Base-by-base conservation (phyloP, 2,329 filamentous ascomycete genomes). In the Pseudofabraea citricarpa region DNA sequence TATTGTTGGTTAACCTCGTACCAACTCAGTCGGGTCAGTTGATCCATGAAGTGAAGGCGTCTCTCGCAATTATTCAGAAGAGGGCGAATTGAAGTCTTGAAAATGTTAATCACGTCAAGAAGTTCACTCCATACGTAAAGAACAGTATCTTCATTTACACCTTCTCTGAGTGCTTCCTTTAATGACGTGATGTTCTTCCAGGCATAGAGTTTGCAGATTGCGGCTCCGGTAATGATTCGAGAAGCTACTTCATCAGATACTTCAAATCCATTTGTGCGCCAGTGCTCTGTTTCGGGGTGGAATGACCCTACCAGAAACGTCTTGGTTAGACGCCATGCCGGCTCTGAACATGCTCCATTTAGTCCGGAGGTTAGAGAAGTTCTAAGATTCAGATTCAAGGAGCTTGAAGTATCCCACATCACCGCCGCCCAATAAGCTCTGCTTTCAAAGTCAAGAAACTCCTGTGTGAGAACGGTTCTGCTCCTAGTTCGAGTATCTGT, bases 371-470 rank as follows among this genome's bases (percentile, higher is more conserved):
- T 67, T 3, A 69, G 57, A 1, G 66, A 46, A 0, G 67, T 60
- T 6, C 64, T 57, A 6, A 61, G 64, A 21, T 68, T 68, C n/a
- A 69, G 55, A 1, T 64, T 68, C 4, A 70, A 43, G 1, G 66
- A 68, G 0, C 62, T 62, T 0, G 65, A 68, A 0, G 67, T 70
- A 27, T 70, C 67, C 22, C 68, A 69, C 0, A 63, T 67, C 6
- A 70, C 43, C 3, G 66, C 67, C 0, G 64, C 64, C 66, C 66
- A 70, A 44, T 68, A 69, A 0, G 61, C 63, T 9, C 58, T 64
- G 41, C 60, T 68, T 47, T 70, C 67, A 1, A 61, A 54, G 5
- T 56, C 57, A 6, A 70, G 57, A 31, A 66, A 68, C 16, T 57
- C 55, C 1, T 58, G 60, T 7, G 51, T 51, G 2, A 63, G 54